phyloP scores from a whole-genome alignment of 345 rosid species.

The Hibiscus tridactylites region DNA sequence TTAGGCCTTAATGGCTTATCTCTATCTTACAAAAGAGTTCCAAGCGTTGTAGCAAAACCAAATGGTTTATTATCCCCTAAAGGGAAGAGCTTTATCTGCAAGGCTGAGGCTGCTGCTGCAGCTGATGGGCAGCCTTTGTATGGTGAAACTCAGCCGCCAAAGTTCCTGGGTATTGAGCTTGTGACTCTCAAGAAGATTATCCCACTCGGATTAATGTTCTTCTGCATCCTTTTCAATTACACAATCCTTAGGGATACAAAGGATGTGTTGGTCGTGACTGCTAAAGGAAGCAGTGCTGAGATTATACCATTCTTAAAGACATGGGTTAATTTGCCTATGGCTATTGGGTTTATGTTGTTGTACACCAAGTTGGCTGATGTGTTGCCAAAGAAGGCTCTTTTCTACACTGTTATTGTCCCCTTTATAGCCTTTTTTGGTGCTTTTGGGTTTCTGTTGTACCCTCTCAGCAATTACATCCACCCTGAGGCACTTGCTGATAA shows the following conservation, averaged over 20 bases:
- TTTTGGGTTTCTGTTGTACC: slow-evolving; percentile 84
- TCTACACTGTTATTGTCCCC: slow-evolving; percentile 77
- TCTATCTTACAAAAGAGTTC: slow-evolving; percentile 38
- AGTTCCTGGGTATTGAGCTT: slow-evolving; percentile 62
- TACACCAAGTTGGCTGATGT: slow-evolving; percentile 73
- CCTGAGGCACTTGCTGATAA: slow-evolving; percentile 80
- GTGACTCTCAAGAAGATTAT: slow-evolving; percentile 71
- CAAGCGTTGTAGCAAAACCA: slow-evolving; percentile 37
- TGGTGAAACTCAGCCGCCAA: slow-evolving; percentile 44
- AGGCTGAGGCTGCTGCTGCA: slow-evolving; percentile 65
- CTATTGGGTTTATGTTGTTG: slow-evolving; percentile 87
- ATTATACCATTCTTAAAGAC: slow-evolving; percentile 92
- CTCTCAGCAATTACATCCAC: slow-evolving; percentile 75
- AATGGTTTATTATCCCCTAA: slow-evolving; percentile 33
- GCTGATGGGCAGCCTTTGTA: slow-evolving; percentile 43
- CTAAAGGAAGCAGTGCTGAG: slow-evolving; percentile 94
- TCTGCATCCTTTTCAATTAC: slow-evolving; percentile 87
- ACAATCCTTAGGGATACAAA: slow-evolving; percentile 98
- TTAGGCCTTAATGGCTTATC: slow-evolving; percentile 41
- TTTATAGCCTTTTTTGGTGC: slow-evolving; percentile 94
- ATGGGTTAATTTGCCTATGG: slow-evolving; percentile 99
- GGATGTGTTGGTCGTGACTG: slow-evolving; percentile 96
- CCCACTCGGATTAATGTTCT: slow-evolving; percentile 92
- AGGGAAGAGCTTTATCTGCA: slow-evolving; percentile 59
- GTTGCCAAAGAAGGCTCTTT: slow-evolving; percentile 78